Percentiles rank a stretch among this genome's conserved stretches.
These are phyloP conservation scores for Yarrowia sp. DNA, from an alignment of 805 yeast genomes.

Conservation along the genomic window DNA sequence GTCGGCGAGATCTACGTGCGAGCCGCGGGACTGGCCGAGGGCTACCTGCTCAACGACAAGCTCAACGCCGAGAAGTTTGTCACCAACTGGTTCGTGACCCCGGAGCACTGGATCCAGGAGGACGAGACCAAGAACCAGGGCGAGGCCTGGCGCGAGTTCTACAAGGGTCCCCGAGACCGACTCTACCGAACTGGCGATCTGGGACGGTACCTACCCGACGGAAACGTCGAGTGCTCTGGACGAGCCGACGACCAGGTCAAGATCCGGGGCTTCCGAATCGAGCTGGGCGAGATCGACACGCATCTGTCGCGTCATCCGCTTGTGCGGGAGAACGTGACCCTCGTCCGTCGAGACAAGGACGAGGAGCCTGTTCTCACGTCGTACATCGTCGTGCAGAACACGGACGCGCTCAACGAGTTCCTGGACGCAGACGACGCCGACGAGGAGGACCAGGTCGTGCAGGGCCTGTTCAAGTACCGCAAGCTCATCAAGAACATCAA, in stretches of 20 bases:
- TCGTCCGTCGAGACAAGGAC: constrained; percentile 87
- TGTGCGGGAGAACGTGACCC: constrained; percentile 88
- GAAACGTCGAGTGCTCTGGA: constrained; percentile 97
- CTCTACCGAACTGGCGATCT: constrained; percentile 95
- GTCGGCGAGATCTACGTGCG: constrained; percentile 98
- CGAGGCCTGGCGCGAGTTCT: constrained; percentile 70
- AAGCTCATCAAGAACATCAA: constrained; percentile 77
- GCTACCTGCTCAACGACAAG: constrained; percentile 89
- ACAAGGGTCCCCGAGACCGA: constrained; percentile 95
- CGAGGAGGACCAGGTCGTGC: constrained; percentile 59
- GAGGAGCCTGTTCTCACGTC: constrained; percentile 91
- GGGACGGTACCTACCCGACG: constrained; percentile 95
- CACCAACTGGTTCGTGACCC: constrained; percentile 83
- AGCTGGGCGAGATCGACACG: constrained; percentile 96
- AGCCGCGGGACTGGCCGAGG: constrained; percentile 97
- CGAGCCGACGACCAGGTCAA: constrained; percentile 99
- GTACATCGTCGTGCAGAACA: constrained; percentile 70
- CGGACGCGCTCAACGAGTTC: constrained; percentile 44
- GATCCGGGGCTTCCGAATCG: constrained; percentile 97
- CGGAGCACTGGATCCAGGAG: constrained; percentile 57
- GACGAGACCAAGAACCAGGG: constrained; percentile 45
- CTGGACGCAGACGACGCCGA: constrained; percentile 47
- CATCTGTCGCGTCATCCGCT: constrained; percentile 90
- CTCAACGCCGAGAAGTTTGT: constrained; percentile 84
- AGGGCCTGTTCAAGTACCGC: constrained; percentile 73